Evolutionary conservation across 306 rosid genomes (phyloP).

Genomic region (Trifolium repens): DNA sequence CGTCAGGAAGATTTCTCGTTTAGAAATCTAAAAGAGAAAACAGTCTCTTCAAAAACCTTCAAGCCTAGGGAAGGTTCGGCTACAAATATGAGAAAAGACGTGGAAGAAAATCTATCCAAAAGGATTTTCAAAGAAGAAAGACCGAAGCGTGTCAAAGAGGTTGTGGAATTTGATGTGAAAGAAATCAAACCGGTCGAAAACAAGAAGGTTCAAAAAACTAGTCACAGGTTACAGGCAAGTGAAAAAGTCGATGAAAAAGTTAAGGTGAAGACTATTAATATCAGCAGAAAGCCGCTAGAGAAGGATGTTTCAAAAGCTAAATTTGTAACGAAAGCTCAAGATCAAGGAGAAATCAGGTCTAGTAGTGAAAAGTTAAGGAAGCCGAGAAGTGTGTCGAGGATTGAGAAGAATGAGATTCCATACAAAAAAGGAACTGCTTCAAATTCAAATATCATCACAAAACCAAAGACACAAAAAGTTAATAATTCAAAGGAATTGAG

Average conservation of each 20-base stretch:
- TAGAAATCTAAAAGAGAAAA: conserved; percentile 50
- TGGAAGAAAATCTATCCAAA: conserved; percentile 47
- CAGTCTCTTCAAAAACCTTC: conserved; percentile 44
- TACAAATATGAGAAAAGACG: conserved; percentile 47
- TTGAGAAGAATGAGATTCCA: conserved; percentile 45
- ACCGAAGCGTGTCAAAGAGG: conserved; percentile 42
- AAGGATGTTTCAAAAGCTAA: conserved; percentile 53
- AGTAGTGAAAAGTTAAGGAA: conserved; percentile 52
- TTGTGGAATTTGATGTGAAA: conserved; percentile 47
- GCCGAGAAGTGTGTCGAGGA: conserved; percentile 52
- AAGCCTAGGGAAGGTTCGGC: conserved; percentile 48
- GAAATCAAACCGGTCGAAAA: conserved; percentile 53
- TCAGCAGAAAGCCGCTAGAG: conserved; percentile 47
- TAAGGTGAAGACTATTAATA: conserved; percentile 44
- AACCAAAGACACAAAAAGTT: conserved; percentile 41
- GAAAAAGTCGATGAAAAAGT: conserved; percentile 53
- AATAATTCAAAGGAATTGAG: conserved; percentile 43
- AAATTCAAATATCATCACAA: conserved; percentile 42
- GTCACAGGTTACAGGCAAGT: conserved; percentile 51
- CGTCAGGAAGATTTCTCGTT: conserved; percentile 47
- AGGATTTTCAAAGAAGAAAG: conserved; percentile 51
- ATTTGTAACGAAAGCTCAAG: conserved; percentile 55
- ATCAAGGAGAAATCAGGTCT: conserved; percentile 52
- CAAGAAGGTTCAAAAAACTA: conserved; percentile 45
- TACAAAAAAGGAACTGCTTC: conserved; percentile 43